phyloP scores from a whole-genome alignment of 495 filamentous ascomycete species.

The Daldinia loculata region DNA sequence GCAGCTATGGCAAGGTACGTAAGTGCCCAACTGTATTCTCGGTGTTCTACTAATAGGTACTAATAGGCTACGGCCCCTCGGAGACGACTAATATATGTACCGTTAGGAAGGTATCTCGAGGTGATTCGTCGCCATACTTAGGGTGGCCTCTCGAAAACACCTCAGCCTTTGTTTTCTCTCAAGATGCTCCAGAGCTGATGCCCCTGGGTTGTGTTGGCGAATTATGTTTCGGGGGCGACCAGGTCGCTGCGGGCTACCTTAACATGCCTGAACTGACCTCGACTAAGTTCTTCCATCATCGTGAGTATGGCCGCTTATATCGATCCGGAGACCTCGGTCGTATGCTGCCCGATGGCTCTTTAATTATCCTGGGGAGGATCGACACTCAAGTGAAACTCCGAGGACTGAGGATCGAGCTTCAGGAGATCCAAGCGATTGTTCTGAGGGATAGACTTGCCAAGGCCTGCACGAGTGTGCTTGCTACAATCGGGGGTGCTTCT shows the following conservation, averaged over 20 bases:
- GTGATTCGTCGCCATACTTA: conserved; percentile 64
- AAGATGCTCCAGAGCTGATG: conserved; percentile 53
- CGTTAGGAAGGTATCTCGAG: conserved; percentile 60
- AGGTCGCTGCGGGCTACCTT: conserved; percentile 79
- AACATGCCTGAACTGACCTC: conserved; percentile 62
- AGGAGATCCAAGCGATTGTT: conserved; percentile 74
- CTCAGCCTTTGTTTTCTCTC: conserved; percentile 70
- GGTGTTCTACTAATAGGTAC: conserved; percentile 21
- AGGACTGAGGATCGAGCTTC: conserved; percentile 79
- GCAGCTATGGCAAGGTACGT: conserved; percentile 70
- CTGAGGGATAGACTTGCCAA: conserved; percentile 52
- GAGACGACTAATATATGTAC: conserved; percentile 82
- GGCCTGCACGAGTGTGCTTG: conserved; percentile 64
- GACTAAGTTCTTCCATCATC: conserved; percentile 70
- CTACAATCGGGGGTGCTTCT: conserved; percentile 41
- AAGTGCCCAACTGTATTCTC: neutral
- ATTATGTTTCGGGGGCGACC: conserved; percentile 83
- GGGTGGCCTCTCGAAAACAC: conserved; percentile 74
- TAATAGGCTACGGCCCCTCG: conserved; percentile 70
- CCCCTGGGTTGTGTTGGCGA: conserved; percentile 77
- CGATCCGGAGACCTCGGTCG: conserved; percentile 76
- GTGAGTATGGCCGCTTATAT: conserved; percentile 71
- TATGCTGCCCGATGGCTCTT: conserved; percentile 72
- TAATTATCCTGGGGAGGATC: conserved; percentile 75
- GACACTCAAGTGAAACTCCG: conserved; percentile 87